Conservation (phyloP, 345 rosid genomes). For the Syzygium grande region DNA sequence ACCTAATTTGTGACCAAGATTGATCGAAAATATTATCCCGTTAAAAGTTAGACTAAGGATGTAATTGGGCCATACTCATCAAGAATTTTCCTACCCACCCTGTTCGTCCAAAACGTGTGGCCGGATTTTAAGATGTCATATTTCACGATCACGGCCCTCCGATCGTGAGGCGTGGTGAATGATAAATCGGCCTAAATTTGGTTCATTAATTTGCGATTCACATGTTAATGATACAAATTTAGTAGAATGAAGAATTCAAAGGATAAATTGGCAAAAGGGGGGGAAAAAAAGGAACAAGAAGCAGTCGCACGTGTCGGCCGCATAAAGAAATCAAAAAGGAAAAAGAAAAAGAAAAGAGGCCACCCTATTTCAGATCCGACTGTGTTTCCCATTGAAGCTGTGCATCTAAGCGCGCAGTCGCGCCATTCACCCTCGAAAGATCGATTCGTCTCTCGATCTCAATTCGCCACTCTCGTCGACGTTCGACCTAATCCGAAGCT, state of each 20-base stretch:
- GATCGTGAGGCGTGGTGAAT: neutral
- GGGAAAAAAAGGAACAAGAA: accelerated
- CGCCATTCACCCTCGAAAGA: neutral
- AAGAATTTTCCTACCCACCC: neutral
- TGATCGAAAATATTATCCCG: neutral
- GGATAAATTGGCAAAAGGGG: neutral
- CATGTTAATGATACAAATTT: neutral
- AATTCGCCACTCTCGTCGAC: neutral
- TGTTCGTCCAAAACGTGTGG: neutral
- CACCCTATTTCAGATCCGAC: neutral
- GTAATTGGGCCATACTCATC: neutral
- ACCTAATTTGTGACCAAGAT: neutral
- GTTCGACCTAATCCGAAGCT: neutral
- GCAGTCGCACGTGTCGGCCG: neutral
- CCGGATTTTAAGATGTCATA: neutral
- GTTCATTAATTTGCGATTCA: neutral
- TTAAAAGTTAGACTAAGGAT: neutral
- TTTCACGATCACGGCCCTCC: neutral
- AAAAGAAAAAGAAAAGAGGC: neutral
- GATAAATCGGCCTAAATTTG: neutral
- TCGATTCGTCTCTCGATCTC: neutral
- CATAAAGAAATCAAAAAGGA: neutral
- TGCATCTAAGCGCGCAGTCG: neutral
- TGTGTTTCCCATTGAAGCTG: neutral
- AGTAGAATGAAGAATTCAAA: neutral